Conservation (phyloP, 306 rosid species). For the Casuarina cunninghamiana region DNA sequence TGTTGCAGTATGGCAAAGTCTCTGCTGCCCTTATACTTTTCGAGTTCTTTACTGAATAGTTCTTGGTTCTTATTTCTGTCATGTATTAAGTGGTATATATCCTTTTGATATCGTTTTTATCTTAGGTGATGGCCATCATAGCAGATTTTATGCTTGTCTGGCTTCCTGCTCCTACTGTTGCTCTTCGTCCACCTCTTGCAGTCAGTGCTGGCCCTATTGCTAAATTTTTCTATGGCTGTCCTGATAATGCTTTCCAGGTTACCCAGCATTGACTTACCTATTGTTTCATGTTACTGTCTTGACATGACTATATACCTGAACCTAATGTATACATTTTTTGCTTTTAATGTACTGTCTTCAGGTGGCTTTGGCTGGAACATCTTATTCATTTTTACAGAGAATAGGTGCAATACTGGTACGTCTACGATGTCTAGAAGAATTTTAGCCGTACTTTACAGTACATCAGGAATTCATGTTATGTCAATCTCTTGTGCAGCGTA, state of each 20-base stretch:
- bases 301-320: not conserved
- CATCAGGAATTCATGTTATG: not conserved
- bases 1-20: not conserved
- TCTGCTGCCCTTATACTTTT: not conserved
- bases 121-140: constrained; percentile 85
- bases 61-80: not conserved
- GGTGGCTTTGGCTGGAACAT: constrained; percentile 56
- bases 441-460: not conserved
- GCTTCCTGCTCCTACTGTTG: constrained; percentile 88
- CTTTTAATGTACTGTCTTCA: constrained; percentile 28
- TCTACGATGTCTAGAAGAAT: constrained; percentile 17
- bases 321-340: constrained; percentile 8
- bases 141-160: constrained; percentile 98
- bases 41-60: not conserved
- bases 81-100: not conserved
- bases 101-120: not conserved
- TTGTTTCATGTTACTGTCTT: not conserved
- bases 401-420: constrained; percentile 67
- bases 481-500: constrained; percentile 55
- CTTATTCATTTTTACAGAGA: constrained; percentile 53
- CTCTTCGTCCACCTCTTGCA: constrained; percentile 74
- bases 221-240: constrained; percentile 91
- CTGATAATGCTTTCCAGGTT: constrained; percentile 98
- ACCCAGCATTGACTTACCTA: not conserved
- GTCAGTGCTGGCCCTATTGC: constrained; percentile 66